Evolutionary conservation across 441 rosid species (phyloP).

Genomic region (Erodium texanum): DNA sequence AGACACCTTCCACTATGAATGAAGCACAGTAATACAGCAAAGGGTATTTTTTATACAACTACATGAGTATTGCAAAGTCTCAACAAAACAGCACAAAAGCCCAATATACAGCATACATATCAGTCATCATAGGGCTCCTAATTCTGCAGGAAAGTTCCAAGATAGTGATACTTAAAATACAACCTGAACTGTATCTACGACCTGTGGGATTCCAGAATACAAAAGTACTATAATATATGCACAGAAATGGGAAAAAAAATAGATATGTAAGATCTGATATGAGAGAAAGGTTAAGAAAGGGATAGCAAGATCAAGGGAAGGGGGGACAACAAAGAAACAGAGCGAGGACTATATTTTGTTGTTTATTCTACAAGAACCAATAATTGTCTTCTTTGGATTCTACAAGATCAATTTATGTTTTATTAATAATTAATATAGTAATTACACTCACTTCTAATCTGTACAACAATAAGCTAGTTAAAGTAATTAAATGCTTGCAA

Average conservation of each 20-base stretch:
- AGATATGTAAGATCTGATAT: background rate
- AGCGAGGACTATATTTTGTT: too few species aligned
- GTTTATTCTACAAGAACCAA: too few species aligned
- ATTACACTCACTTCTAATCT: too few species aligned
- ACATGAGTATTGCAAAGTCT: too few species aligned
- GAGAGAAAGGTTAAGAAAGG: background rate
- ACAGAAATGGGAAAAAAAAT: background rate
- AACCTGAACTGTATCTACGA: background rate
- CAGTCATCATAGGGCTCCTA: background rate
- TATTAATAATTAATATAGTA: too few species aligned
- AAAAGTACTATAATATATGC: background rate
- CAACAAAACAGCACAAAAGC: background rate
- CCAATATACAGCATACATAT: background rate
- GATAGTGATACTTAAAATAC: background rate
- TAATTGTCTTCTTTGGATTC: too few species aligned
- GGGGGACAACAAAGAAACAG: background rate
- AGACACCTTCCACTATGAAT: background rate
- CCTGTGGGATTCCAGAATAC: background rate
- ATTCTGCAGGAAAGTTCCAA: background rate
- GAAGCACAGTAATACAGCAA: background rate
- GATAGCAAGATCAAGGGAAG: background rate
- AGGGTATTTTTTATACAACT: background rate
- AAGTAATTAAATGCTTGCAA: too few species aligned
- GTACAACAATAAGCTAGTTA: too few species aligned
- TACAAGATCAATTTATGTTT: too few species aligned